Evolutionary conservation across 768 basidiomycete genomes (phyloP).

Genomic region (Phaeotremella skinneri): DNA sequence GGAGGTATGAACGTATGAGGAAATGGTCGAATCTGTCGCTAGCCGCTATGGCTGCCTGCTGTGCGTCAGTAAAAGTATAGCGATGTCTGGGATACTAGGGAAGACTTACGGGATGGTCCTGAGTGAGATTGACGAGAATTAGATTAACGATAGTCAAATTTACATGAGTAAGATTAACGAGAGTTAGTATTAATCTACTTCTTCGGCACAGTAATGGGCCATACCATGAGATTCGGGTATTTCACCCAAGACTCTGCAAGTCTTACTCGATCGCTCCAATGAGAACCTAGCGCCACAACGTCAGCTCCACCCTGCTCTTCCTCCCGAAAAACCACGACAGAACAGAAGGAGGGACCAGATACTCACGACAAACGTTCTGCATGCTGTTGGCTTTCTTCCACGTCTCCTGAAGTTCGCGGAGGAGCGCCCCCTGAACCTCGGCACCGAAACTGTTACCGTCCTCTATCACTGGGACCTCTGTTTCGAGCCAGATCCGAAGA

Average conservation of each 20-base stretch:
- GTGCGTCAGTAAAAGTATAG: neutral
- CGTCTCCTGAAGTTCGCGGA: slow-evolving; percentile 21
- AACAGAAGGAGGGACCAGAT: neutral
- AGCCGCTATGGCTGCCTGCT: slow-evolving; percentile 13
- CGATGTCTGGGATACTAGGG: neutral
- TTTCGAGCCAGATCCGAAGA: slow-evolving; percentile 38
- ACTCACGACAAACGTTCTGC: slow-evolving; percentile 21
- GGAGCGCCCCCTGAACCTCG: slow-evolving; percentile 39
- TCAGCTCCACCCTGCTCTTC: no score
- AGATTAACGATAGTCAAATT: slow-evolving; percentile 6
- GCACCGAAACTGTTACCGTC: slow-evolving; percentile 46
- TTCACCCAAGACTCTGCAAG: slow-evolving; percentile 33
- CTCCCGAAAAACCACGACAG: no score
- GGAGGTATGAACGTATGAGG: slow-evolving; percentile 29
- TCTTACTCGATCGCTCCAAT: slow-evolving; percentile 33
- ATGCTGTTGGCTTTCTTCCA: slow-evolving; percentile 24
- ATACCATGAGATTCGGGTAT: slow-evolving; percentile 36
- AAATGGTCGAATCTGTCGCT: slow-evolving; percentile 37
- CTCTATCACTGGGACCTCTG: slow-evolving; percentile 44
- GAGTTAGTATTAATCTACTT: neutral
- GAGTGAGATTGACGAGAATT: neutral
- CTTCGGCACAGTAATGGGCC: neutral
- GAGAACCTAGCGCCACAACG: slow-evolving; percentile 7
- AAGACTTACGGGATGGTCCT: slow-evolving; percentile 16
- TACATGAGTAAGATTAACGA: neutral